Base-by-base conservation (phyloP, 2,329 filamentous ascomycete genomes). In the Penicillium sp. region DNA sequence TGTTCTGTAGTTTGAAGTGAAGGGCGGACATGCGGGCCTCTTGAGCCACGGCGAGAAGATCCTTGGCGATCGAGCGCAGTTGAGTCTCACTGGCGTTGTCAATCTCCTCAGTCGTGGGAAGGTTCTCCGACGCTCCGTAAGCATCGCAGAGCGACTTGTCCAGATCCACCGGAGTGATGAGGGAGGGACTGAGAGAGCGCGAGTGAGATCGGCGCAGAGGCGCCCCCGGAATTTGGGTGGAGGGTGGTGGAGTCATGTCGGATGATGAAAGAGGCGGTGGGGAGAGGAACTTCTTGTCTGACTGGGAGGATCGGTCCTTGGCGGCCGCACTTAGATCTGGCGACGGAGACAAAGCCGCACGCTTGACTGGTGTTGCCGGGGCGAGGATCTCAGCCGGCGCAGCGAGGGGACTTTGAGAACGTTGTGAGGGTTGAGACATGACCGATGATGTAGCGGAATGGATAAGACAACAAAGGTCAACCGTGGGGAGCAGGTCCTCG, bases 1-100 rank as follows among this genome's bases (percentile, higher is more conserved):
- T 91, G 67, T 92, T 88, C 69, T 96, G 92, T 48, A 97, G 77
- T 73, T 94, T 95, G 75, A 94, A 88, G 69, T 96, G 92, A 28
- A 92, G 89, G 14, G 88, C 86, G 53, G 92, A 88, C 77, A 91
- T 92, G 65, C 94, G 89, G 50, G 83, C 80, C 59, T 88, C 84
- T 56, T 81, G 77, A n/a, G 84, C 69, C 14, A 80, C 75, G 10
- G 72, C 69, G 24, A 81, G 74, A 11, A 86, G 73, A 20, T 77
- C 76, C 69, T 76, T 74, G 30, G 82, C 76, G 63, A 84, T 82
- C 40, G 67, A 68, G 22, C 81, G 78, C 44, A 86, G 71, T 56
- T 81, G 76, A 3, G 79, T 71, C 14, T 77, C 68, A 16, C 76
- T 74, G 11, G 81, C 81, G 58, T 69, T 70, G 47, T 76, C 76